Percentiles rank a stretch among this genome's conserved stretches.
phyloP scores from a whole-genome alignment of 768 basidiomycete species.

The Mycena amicta region DNA sequence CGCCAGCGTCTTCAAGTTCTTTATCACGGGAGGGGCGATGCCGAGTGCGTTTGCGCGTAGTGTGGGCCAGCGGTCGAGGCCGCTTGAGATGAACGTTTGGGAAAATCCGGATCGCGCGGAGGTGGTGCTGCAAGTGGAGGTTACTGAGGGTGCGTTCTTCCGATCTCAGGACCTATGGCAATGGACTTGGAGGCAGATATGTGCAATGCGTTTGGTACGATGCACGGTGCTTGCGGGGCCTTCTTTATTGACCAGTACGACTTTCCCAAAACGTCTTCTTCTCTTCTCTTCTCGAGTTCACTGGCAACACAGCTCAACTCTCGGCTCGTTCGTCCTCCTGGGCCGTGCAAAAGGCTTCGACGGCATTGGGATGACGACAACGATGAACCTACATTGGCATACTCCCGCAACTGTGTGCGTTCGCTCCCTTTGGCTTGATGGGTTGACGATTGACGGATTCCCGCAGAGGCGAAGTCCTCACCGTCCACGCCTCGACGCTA shows the following conservation, averaged over 20 bases:
- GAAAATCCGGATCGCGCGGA: background rate
- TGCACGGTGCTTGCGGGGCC: conserved; percentile 63
- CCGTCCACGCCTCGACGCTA: background rate
- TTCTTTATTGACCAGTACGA: conserved; percentile 58
- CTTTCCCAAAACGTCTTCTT: background rate
- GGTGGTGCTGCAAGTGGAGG: background rate
- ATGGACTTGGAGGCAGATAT: conserved; percentile 39
- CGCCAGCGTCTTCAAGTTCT: background rate
- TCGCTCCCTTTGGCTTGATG: background rate
- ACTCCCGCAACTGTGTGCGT: conserved; percentile 41
- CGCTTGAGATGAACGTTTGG: background rate
- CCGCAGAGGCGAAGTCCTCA: background rate
- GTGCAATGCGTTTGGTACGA: conserved; percentile 48
- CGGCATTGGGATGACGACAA: conserved; percentile 50
- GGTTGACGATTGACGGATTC: background rate
- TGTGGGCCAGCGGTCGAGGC: background rate
- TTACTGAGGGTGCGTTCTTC: background rate
- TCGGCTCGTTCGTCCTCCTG: conserved; percentile 23
- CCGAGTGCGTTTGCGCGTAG: background rate
- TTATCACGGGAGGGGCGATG: background rate
- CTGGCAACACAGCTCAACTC: background rate
- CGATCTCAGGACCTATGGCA: too few relatives aligned
- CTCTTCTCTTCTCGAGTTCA: background rate
- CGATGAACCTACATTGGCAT: conserved; percentile 55
- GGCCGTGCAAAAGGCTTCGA: conserved; percentile 42